Evolutionary conservation across 1,284 basidiomycete species (phyloP).

Genomic region (Rhizopogon parksii): DNA sequence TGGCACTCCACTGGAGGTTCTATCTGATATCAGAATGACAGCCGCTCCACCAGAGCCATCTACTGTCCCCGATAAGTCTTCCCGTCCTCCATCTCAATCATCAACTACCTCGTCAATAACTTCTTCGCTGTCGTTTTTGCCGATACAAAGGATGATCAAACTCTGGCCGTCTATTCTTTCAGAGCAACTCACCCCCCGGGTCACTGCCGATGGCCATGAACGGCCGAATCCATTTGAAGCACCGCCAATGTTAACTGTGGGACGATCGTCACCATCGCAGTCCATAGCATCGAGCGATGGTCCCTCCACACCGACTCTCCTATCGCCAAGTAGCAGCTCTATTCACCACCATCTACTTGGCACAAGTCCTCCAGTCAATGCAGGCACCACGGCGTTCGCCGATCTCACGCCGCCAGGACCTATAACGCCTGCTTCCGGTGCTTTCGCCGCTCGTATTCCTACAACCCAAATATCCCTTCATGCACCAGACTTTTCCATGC

Average conservation of each 20-base stretch:
- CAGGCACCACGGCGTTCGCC: constrained; percentile 16
- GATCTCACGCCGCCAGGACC: constrained; percentile 30
- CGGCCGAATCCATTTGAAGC: constrained; percentile 67
- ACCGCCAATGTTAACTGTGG: constrained; percentile 17
- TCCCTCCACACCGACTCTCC: constrained; percentile 11
- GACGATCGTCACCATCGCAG: constrained; percentile 25
- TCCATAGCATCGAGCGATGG: constrained; percentile 3
- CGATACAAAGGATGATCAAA: constrained; percentile 48
- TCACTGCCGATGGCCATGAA: constrained; percentile 44
- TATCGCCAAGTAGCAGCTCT: constrained; percentile 4
- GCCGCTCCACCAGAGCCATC: constrained; percentile 15
- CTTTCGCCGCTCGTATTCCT: constrained; percentile 52
- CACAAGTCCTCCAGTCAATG: constrained; percentile 18
- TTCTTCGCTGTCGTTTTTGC: constrained; percentile 16
- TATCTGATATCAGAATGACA: constrained; percentile 16
- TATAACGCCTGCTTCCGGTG: constrained; percentile 35
- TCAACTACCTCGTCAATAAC: constrained; percentile 17
- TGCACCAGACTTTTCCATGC: constrained; percentile 75
- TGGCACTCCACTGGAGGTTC: constrained; percentile 8
- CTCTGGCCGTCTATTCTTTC: constrained; percentile 55
- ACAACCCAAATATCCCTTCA: constrained; percentile 72
- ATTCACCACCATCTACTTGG: constrained; percentile 38
- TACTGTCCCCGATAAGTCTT: constrained; percentile 10
- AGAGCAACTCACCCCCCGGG: constrained; percentile 70
- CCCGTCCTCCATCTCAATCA: constrained; percentile 10